phyloP scores from a whole-genome alignment of 2,329 filamentous ascomycete genomes.

The Clonostachys solani region DNA sequence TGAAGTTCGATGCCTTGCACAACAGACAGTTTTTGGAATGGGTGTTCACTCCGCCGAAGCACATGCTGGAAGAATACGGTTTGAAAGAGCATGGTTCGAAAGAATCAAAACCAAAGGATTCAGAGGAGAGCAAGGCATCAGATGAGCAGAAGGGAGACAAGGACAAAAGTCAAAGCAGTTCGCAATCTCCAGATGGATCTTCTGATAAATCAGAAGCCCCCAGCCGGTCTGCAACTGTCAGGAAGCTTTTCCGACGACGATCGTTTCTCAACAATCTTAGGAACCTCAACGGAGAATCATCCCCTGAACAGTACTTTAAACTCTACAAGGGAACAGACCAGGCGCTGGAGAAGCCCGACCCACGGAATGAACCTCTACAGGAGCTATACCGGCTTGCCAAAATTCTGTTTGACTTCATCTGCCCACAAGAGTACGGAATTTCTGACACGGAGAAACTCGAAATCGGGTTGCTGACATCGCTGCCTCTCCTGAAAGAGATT shows the following conservation, averaged over 20 bases:
- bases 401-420: slow-evolving; percentile 96
- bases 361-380: slow-evolving; percentile 79
- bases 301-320: slow-evolving; percentile 78
- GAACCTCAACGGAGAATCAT: slow-evolving; percentile 48
- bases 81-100: slow-evolving; percentile 24
- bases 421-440: slow-evolving; percentile 97
- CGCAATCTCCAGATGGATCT: not conserved
- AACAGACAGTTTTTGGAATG: slow-evolving; percentile 96
- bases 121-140: slow-evolving; percentile 30
- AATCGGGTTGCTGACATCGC: slow-evolving; percentile 88
- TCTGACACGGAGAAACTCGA: slow-evolving; percentile 96
- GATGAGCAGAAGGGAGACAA: slow-evolving; percentile 8
- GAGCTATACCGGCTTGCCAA: slow-evolving; percentile 94
- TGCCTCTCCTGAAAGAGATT: slow-evolving; percentile 93
- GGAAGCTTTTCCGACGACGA: slow-evolving; percentile 52
- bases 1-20: slow-evolving; percentile 98
- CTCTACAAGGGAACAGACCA: slow-evolving; percentile 76
- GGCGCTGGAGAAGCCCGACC: slow-evolving; percentile 70
- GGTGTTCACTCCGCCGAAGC: slow-evolving; percentile 86
- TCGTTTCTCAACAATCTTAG: slow-evolving; percentile 54
- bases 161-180: slow-evolving; percentile 11
- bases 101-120: slow-evolving; percentile 33
- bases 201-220: slow-evolving; percentile 34
- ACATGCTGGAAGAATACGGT: slow-evolving; percentile 57
- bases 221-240: slow-evolving; percentile 26